Percentiles rank a stretch among this genome's conserved stretches.
Conservation (phyloP, 2,329 filamentous ascomycete genomes). For the Myriosclerotinia curreyana region DNA sequence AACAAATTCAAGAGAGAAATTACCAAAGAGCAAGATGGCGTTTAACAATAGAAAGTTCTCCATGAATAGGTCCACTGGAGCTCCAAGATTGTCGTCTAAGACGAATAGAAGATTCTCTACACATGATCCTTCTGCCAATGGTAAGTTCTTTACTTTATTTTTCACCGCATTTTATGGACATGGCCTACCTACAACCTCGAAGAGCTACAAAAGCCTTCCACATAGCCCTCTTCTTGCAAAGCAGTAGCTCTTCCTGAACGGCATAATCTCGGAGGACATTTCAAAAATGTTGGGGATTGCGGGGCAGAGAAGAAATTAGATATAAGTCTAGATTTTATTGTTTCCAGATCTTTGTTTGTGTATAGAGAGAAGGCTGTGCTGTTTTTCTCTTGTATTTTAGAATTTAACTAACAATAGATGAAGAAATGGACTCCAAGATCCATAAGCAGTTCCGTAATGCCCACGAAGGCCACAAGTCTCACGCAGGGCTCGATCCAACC, state of each 20-base stretch:
- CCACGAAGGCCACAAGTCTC: conserved; percentile 86
- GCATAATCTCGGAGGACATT: not conserved
- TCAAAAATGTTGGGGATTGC: not conserved
- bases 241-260: not conserved
- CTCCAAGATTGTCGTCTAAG: conserved; percentile 49
- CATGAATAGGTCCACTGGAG: conserved; percentile 64
- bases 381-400: not conserved
- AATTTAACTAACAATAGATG: not conserved
- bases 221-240: not conserved
- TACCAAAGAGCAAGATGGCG: conserved; percentile 31
- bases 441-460: conserved; percentile 86
- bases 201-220: not conserved
- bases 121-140: conserved; percentile 54
- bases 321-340: not conserved
- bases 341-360: not conserved
- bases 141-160: conserved; percentile 42
- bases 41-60: conserved; percentile 62
- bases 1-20: not conserved
- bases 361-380: not conserved
- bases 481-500: conserved; percentile 85
- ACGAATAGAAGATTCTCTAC: conserved; percentile 54
- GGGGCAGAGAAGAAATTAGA: conserved; percentile 1
- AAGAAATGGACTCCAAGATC: conserved; percentile 78
- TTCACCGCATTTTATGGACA: not conserved
- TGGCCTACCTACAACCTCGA: not conserved